phyloP scores from a whole-genome alignment of 2,329 filamentous ascomycete species.

The Grosmannia penicillata region DNA sequence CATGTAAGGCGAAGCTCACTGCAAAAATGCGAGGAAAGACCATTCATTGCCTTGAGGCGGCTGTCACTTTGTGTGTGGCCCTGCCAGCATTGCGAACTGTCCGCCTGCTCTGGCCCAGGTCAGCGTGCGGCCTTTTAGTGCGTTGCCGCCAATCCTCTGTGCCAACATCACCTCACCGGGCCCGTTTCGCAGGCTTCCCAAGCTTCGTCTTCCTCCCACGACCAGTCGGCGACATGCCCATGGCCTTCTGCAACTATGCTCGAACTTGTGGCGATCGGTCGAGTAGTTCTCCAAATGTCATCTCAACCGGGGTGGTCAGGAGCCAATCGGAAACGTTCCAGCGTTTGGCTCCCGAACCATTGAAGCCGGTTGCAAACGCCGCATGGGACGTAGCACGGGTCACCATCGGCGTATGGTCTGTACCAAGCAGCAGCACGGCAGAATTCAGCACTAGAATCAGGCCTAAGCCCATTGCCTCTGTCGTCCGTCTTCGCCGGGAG shows the following conservation, averaged over 20 bases:
- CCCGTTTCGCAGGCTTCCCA: background rate
- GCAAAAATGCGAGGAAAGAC: too few relatives aligned
- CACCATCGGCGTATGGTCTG: constrained; percentile 50
- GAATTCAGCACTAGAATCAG: background rate
- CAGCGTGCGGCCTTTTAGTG: constrained; percentile 27
- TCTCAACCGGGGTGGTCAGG: too few relatives aligned
- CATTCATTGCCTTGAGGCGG: too few relatives aligned
- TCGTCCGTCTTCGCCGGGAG: constrained; percentile 29
- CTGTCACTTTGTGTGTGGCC: constrained; percentile 2
- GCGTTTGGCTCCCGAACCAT: constrained; percentile 44
- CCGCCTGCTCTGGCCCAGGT: constrained; percentile 49
- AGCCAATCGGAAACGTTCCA: too few relatives aligned
- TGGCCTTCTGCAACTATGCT: too few relatives aligned
- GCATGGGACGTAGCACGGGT: constrained; percentile 25
- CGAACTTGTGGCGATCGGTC: too few relatives aligned
- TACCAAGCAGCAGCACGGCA: constrained; percentile 31
- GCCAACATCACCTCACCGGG: constrained; percentile 35
- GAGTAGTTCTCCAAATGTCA: too few relatives aligned
- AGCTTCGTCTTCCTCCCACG: too few relatives aligned
- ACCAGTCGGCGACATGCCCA: too few relatives aligned
- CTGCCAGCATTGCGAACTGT: constrained; percentile 28
- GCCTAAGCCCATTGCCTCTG: background rate
- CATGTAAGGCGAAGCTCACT: too few relatives aligned
- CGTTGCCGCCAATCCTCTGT: background rate
- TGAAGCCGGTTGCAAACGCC: constrained; percentile 48